Evolutionary conservation across 495 filamentous ascomycete genomes (phyloP).

Genomic region (Xylaria bambusicola): DNA sequence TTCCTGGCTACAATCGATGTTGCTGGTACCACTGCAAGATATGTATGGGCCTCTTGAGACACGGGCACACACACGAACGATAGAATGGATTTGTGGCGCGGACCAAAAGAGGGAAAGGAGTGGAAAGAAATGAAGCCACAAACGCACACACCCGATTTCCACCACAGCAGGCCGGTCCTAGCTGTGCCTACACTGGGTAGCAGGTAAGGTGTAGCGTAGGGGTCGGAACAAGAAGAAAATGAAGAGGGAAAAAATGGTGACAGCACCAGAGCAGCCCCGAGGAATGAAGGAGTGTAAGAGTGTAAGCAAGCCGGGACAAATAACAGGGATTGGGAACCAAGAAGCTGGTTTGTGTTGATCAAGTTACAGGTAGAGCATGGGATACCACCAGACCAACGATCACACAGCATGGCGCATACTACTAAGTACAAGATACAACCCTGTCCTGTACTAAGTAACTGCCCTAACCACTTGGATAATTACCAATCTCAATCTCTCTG

Average conservation of each 20-base stretch:
- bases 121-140: constrained; percentile 18
- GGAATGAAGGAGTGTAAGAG: not conserved
- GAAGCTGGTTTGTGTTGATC: no score
- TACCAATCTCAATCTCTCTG: not conserved
- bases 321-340: not conserved
- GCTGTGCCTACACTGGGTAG: not conserved
- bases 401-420: not conserved
- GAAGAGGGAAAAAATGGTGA: not conserved
- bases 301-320: not conserved
- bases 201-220: not conserved
- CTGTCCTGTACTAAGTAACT: not conserved
- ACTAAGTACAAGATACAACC: not conserved
- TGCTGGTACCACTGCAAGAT: no score
- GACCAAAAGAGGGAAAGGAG: constrained; percentile 12
- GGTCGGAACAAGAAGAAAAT: not conserved
- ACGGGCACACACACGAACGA: not conserved
- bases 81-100: constrained; percentile 10
- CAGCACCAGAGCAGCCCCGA: not conserved
- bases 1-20: no score
- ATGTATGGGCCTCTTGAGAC: no score
- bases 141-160: constrained; percentile 2
- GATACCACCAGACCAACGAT: not conserved
- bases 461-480: not conserved
- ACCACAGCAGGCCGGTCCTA: constrained; percentile 4
- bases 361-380: not conserved